Evolutionary conservation across 2,329 filamentous ascomycete genomes (phyloP).

Genomic region (Endothia cerciana): DNA sequence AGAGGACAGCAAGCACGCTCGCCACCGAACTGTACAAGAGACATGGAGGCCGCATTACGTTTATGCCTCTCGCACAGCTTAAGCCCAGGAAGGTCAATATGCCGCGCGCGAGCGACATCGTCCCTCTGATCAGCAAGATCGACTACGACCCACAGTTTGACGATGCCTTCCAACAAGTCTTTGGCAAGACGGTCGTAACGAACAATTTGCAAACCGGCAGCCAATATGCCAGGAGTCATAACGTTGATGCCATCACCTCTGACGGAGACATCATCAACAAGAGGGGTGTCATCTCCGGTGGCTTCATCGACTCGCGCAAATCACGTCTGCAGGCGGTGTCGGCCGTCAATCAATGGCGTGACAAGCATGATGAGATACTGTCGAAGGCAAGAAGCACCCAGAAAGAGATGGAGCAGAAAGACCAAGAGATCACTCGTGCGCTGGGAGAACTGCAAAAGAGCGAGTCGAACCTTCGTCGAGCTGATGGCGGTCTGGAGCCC

Average conservation of each 20-base stretch:
- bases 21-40: slow-evolving; percentile 79
- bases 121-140: slow-evolving; percentile 85
- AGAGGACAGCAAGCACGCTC: slow-evolving; percentile 81
- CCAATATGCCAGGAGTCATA: slow-evolving; percentile 90
- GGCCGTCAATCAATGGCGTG: slow-evolving; percentile 73
- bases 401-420: slow-evolving; percentile 73
- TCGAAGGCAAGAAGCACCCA: slow-evolving; percentile 68
- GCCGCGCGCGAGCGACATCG: slow-evolving; percentile 83
- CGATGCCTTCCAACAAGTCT: slow-evolving; percentile 89
- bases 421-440: slow-evolving; percentile 88
- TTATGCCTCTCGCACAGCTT: slow-evolving; percentile 88
- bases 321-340: slow-evolving; percentile 88
- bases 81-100: slow-evolving; percentile 73
- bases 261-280: slow-evolving; percentile 96
- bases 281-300: slow-evolving; percentile 92
- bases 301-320: slow-evolving; percentile 83
- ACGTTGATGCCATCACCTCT: slow-evolving; percentile 88
- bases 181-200: slow-evolving; percentile 93
- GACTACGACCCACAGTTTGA: slow-evolving; percentile 77
- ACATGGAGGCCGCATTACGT: slow-evolving; percentile 85
- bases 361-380: slow-evolving; percentile 71
- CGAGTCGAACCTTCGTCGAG: slow-evolving; percentile 53
- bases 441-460: slow-evolving; percentile 69
- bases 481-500: slow-evolving; percentile 82
- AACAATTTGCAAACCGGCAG: slow-evolving; percentile 85